phyloP scores from a whole-genome alignment of 768 basidiomycete genomes.

The Hericium rajendrae region DNA sequence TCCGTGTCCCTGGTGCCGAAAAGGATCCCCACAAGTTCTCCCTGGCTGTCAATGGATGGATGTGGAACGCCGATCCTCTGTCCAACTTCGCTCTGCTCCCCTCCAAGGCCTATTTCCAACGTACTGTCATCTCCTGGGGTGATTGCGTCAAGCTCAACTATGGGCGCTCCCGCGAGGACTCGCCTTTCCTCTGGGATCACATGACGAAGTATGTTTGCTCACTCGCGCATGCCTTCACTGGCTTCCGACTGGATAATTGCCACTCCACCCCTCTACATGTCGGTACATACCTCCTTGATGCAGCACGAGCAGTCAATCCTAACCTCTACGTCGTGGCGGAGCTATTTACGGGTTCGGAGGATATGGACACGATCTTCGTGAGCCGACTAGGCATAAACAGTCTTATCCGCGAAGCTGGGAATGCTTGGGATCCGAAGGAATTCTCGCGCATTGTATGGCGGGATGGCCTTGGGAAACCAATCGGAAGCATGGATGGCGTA shows the following conservation, averaged over 20 bases:
- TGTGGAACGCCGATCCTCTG: conserved; percentile 93
- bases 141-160: conserved; percentile 99
- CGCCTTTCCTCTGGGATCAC: conserved; percentile 76
- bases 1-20: conserved; percentile 51
- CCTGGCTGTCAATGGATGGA: conserved; percentile 98
- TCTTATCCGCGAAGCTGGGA: conserved; percentile 90
- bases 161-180: conserved; percentile 42
- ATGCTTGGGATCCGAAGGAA: conserved; percentile 84
- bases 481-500: conserved; percentile 92
- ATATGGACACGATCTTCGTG: conserved; percentile 88
- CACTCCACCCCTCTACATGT: conserved; percentile 95
- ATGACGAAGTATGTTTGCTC: conserved; percentile 78
- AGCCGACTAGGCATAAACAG: conserved; percentile 89
- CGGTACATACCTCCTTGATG: conserved; percentile 92
- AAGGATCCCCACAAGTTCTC: conserved; percentile 50
- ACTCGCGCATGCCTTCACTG: conserved; percentile 81
- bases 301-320: conserved; percentile 79
- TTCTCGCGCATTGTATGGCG: conserved; percentile 81
- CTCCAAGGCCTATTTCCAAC: conserved; percentile 90
- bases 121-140: conserved; percentile 95
- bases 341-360: conserved; percentile 91
- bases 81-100: conserved; percentile 87
- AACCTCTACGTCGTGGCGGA: conserved; percentile 96
- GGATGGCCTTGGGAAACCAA: conserved; percentile 87
- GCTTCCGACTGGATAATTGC: conserved; percentile 97